Base-by-base conservation (phyloP, 805 yeast genomes). In the Nakazawaea ambrosiae region DNA sequence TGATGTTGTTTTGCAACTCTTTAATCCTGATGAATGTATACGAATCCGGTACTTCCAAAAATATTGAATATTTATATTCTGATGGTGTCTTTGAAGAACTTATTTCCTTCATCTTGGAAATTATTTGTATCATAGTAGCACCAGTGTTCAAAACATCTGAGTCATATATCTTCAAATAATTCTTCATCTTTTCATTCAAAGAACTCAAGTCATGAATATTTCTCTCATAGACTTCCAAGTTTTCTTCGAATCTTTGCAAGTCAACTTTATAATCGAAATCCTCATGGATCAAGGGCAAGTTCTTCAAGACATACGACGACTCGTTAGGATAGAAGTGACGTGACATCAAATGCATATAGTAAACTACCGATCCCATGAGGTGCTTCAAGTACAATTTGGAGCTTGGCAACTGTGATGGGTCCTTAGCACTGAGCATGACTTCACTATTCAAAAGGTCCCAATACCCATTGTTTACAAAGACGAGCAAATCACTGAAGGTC, bases 391-490 rank as follows among this genome's bases (percentile, higher is more conserved):
- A 39, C 20, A 16, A 18, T 22, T 34, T 32, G 12, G 36, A 16
- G 5, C 8, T 22, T 19, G 36, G 38, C 27, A 30, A 31, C 15
- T 33, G 14, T 14, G 14, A 10, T 5, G 42, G 34, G 20, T 34
- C 27, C 16, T 20, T 30, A 2, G 36, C 18, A 5, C 31, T 26
- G 7, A 34, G 35, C 32, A 34, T 34, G 17, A 39, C 34, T 20
- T 39, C 42, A 18, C 39, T 31, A 20, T 31, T 34, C 14, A 39
- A 31, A 8, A 39, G 29, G 27, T 39, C 42, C 38, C 38, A 34
- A 16, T 39, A 39, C 9, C 39, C 36, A 27, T 39, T 34, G 12
- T 19, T 31, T 2, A 34, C 20, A 28, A 34, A 16, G 2, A 34
- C 12, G 10, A 39, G 19, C 1, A 31, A n/a, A 5, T 32, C 26